Conservation (phyloP, 306 rosid genomes). For the Gastrolobium villosum region DNA sequence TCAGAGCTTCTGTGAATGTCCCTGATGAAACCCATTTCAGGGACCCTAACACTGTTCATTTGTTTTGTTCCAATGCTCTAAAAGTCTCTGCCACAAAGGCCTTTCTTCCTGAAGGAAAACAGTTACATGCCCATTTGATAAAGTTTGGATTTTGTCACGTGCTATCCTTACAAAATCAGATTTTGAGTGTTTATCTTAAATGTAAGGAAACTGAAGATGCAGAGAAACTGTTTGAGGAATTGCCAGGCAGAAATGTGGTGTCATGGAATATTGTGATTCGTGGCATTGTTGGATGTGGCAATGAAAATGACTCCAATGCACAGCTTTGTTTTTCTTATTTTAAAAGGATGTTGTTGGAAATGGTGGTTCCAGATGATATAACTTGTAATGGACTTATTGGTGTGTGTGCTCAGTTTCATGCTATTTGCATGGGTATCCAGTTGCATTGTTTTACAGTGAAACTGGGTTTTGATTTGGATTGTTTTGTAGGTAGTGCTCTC, state of each 20-base stretch:
- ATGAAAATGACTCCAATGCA: constrained; percentile 28
- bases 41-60: constrained; percentile 47
- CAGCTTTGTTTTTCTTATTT: constrained; percentile 58
- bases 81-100: constrained; percentile 64
- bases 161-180: constrained; percentile 63
- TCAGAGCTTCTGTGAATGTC: constrained; percentile 47
- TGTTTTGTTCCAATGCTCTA: constrained; percentile 63
- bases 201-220: constrained; percentile 59
- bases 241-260: constrained; percentile 74
- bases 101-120: constrained; percentile 67
- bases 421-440: constrained; percentile 61
- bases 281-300: constrained; percentile 54
- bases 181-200: constrained; percentile 61
- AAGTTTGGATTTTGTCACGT: constrained; percentile 64
- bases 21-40: constrained; percentile 52
- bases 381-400: constrained; percentile 69
- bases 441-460: constrained; percentile 72
- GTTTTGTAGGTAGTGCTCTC: constrained; percentile 70
- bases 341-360: constrained; percentile 66
- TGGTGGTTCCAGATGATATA: constrained; percentile 62
- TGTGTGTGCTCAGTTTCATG: constrained; percentile 57
- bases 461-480: constrained; percentile 64
- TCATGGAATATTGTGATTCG: constrained; percentile 73
- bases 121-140: constrained; percentile 65
- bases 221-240: constrained; percentile 70